These are phyloP conservation scores for Lanmaoa pseudosensibilis DNA, from an alignment of 768 basidiomycete genomes.

Conservation along the genomic window DNA sequence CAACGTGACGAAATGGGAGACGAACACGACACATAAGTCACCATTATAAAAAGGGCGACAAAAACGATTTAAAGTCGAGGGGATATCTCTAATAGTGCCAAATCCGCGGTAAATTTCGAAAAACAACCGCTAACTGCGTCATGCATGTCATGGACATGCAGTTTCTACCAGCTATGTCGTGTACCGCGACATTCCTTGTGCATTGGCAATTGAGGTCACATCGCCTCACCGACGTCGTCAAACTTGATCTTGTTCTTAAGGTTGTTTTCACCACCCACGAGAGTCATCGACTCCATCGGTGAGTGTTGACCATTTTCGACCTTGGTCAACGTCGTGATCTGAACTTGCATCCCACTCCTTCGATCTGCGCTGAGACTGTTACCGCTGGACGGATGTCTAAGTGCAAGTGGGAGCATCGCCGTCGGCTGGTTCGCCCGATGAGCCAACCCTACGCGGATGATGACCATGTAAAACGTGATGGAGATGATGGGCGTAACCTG, in stretches of 20 bases:
- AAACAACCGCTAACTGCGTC: too few species aligned
- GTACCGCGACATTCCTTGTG: too few species aligned
- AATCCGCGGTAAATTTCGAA: too few species aligned
- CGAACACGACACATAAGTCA: too few species aligned
- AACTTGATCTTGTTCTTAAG: not conserved
- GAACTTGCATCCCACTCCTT: conserved; percentile 5
- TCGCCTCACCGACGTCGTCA: not conserved
- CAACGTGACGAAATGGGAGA: too few species aligned
- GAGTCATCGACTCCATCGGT: not conserved
- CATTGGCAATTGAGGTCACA: too few species aligned
- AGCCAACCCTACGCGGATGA: conserved; percentile 36
- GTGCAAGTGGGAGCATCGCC: not conserved
- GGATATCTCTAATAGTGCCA: too few species aligned
- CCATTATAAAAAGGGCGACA: too few species aligned
- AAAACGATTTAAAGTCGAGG: too few species aligned
- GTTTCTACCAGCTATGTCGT: too few species aligned
- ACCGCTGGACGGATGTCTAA: not conserved
- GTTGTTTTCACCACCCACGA: not conserved
- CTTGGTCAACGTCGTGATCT: not conserved
- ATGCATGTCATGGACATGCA: too few species aligned
- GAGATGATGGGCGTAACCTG: conserved; percentile 41
- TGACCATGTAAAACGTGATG: conserved; percentile 45
- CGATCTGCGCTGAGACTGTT: not conserved
- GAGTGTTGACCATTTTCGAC: not conserved
- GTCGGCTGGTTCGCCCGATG: not conserved